Evolutionary conservation across 805 yeast species (phyloP).

Genomic region (Phaffomyces thermotolerans): DNA sequence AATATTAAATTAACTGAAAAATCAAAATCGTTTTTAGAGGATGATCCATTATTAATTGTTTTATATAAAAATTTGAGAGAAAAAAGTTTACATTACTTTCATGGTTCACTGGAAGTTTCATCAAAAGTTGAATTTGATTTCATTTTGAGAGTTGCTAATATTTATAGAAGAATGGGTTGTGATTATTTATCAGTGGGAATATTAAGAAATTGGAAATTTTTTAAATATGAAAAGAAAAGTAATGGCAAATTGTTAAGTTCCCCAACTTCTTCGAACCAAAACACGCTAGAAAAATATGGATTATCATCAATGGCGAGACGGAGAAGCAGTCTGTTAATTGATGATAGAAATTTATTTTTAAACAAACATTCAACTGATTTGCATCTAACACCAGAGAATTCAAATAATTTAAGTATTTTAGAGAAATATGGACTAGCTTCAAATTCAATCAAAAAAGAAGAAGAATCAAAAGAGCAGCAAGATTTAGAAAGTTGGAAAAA

Average conservation of each 20-base stretch:
- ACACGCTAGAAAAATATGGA: slow-evolving; percentile 20
- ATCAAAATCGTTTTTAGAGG: slow-evolving; percentile 44
- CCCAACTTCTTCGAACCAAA: slow-evolving; percentile 4
- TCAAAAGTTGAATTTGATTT: slow-evolving; percentile 50
- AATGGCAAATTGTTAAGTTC: neutral
- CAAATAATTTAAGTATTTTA: slow-evolving; percentile 16
- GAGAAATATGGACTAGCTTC: slow-evolving; percentile 25
- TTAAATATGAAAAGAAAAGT: slow-evolving; percentile 16
- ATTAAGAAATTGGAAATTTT: slow-evolving; percentile 62
- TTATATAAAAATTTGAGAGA: slow-evolving; percentile 57
- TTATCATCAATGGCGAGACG: slow-evolving; percentile 20
- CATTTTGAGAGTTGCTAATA: slow-evolving; percentile 53
- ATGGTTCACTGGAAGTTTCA: slow-evolving; percentile 38
- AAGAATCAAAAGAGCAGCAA: slow-evolving; percentile 10
- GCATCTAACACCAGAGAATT: slow-evolving; percentile 1
- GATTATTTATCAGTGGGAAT: slow-evolving; percentile 64
- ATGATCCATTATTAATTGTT: slow-evolving; percentile 75
- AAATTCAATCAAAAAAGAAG: slow-evolving; percentile 12
- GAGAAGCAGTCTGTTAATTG: slow-evolving; percentile 13
- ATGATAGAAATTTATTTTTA: slow-evolving; percentile 1
- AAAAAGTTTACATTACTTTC: slow-evolving; percentile 40
- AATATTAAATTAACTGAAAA: slow-evolving; percentile 16
- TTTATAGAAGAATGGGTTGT: slow-evolving; percentile 87
- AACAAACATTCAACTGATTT: slow-evolving; percentile 1
- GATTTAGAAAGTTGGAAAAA: slow-evolving; percentile 1